Conservation (phyloP, 2,329 filamentous ascomycete species). For the Cadophora gregata region DNA sequence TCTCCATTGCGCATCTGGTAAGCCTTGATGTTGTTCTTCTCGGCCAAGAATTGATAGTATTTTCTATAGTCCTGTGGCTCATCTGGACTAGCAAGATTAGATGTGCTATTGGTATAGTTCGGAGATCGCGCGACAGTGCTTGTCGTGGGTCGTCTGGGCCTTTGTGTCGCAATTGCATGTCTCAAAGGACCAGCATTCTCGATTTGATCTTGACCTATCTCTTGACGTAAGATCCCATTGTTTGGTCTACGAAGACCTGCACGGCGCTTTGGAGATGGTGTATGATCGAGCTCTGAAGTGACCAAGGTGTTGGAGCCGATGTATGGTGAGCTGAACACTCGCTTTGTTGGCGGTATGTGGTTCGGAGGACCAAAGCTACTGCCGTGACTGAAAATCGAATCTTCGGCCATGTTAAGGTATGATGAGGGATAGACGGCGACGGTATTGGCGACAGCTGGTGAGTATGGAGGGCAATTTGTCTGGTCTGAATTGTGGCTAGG, state of each 20-base stretch:
- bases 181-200: background rate
- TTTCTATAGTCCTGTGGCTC: background rate
- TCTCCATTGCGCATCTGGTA: background rate
- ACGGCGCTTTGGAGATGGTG: conserved; percentile 7
- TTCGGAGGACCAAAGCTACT: background rate
- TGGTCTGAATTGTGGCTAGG: background rate
- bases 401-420: background rate
- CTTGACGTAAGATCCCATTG: background rate
- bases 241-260: background rate
- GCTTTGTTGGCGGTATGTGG: background rate
- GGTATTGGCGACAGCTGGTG: background rate
- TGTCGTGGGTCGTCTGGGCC: background rate
- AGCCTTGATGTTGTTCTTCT: background rate
- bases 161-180: too few species aligned
- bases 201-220: background rate
- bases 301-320: background rate
- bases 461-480: background rate
- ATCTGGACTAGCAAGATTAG: background rate
- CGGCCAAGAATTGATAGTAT: background rate
- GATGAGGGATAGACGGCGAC: background rate
- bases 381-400: too few species aligned
- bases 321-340: background rate
- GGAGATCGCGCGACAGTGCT: background rate
- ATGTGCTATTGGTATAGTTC: background rate
- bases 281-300: background rate